Conservation (phyloP, 2,329 filamentous ascomycete species). For the Arthrobotrys sphaeroides region DNA sequence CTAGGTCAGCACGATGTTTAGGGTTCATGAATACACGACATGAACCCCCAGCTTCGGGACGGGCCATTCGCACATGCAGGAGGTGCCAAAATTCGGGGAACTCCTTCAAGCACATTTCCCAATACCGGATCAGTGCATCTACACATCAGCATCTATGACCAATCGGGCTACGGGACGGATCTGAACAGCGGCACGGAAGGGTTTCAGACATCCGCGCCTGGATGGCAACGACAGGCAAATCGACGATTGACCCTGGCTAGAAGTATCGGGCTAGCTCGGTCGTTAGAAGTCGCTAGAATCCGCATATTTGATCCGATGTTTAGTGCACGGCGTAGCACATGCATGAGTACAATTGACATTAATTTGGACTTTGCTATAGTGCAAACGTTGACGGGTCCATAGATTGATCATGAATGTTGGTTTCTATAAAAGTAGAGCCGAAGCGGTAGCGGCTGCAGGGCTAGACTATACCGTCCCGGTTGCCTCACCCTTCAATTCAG, state of each 20-base stretch:
- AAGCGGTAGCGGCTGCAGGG: too few species aligned
- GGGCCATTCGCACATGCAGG: background rate
- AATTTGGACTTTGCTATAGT: too few species aligned
- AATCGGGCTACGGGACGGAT: background rate
- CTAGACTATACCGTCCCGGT: too few species aligned
- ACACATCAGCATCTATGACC: background rate
- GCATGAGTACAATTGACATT: too few species aligned
- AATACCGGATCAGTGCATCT: background rate
- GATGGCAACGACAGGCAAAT: background rate
- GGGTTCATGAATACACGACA: background rate
- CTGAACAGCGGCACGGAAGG: slow-evolving; percentile 13
- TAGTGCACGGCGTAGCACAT: too few species aligned
- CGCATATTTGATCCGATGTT: too few species aligned
- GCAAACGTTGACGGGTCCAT: too few species aligned
- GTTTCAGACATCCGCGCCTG: slow-evolving; percentile 21
- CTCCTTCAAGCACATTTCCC: background rate
- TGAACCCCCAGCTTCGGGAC: background rate
- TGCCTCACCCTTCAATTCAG: too few species aligned
- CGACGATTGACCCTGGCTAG: background rate
- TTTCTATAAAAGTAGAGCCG: too few species aligned
- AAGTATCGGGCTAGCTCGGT: background rate
- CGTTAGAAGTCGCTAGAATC: background rate
- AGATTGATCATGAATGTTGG: too few species aligned
- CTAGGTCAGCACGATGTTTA: background rate
- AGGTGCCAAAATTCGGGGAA: too few species aligned